A percentile compares a stretch with the other conserved stretches of the same genome.
Conservation (phyloP, 2,329 filamentous ascomycete genomes). For the Fusarium sarcochroum region DNA sequence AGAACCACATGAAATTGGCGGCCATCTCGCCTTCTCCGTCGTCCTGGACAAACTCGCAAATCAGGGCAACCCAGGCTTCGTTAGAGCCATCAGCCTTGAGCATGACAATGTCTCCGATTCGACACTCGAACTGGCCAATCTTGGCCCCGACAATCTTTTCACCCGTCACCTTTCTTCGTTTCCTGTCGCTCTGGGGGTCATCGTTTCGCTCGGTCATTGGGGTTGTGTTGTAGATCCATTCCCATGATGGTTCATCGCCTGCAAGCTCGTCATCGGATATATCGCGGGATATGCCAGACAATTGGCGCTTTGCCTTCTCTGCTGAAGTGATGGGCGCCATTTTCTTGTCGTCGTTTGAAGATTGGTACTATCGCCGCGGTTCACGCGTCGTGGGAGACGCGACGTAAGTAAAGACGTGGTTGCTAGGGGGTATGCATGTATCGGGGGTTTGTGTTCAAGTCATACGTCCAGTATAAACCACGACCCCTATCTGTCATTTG, state of each 20-base stretch:
- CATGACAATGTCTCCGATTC: conserved; percentile 85
- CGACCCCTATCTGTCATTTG: background rate
- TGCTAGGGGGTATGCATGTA: conserved; percentile 45
- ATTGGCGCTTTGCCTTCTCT: conserved; percentile 38
- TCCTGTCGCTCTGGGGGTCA: conserved; percentile 52
- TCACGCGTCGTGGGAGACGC: conserved; percentile 52
- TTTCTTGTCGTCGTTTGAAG: conserved; percentile 26
- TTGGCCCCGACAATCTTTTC: conserved; percentile 81
- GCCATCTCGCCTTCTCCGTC: conserved; percentile 77
- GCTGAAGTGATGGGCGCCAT: conserved; percentile 47
- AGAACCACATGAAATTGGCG: conserved; percentile 96
- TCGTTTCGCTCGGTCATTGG: conserved; percentile 50
- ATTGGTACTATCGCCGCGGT: conserved; percentile 11
- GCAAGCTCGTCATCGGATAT: conserved; percentile 92
- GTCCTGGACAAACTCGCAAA: conserved; percentile 83
- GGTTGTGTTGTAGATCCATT: conserved; percentile 76
- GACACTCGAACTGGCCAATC: conserved; percentile 85
- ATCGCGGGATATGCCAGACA: conserved; percentile 54
- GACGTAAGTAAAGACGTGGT: conserved; percentile 42
- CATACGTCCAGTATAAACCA: background rate
- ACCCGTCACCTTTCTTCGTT: conserved; percentile 53
- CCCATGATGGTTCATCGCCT: conserved; percentile 79
- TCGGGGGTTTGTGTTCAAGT: conserved; percentile 24
- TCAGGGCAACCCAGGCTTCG: conserved; percentile 93
- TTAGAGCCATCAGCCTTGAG: conserved; percentile 89